Evolutionary conservation across 1,284 basidiomycete genomes (phyloP), one percentile per base, ranked within the genome.

Genomic region (Ustilago cynodontis): DNA sequence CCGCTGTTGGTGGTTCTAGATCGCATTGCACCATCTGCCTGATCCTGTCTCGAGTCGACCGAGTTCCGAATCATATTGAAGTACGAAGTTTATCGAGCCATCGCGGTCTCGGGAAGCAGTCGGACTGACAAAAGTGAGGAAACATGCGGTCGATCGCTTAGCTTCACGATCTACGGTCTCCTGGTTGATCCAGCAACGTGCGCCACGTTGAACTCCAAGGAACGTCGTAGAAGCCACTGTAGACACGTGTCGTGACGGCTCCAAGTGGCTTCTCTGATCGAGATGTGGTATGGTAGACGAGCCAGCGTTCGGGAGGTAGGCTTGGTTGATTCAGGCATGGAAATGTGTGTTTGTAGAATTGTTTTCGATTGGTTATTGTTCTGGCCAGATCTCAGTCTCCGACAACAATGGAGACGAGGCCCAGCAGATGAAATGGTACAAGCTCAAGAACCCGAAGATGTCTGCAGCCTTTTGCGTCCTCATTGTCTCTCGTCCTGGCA

Each of bases 21-120:
- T 14, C 24, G 0, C 24, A 26, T 28, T n/a, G 22, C 26, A 49
- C 43, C 22, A 45, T 45, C n/a, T 22, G 18, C 43, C 9, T 22
- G 4, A 20, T 45, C 43, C 14, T 20, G 20, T 22, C 8, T 45
- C n/a, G 7, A 41, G 39, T 37, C 5, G 41, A 28, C 47, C 47
- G 24, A 49, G 5, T 26, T 28, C 47, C 43, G 22, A 22, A n/a
- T 49, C 11, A 14, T 10, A 3, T 26, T 28, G 22, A 11, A 49
- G n/a, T 7, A 22, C 31, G 11, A 54, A 16, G 11, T 3, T 54
- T 37, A 39, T 54, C 35, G 52, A 54, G 52, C 52, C 29, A 54
- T n/a, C 28, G 50, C 18, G n/a, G 41, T 43, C 24, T 37, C 52
- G 52, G 52, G 35, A 11, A 54, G 52, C 5, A 8, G 52, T 37